A percentile compares a stretch with the other conserved stretches of the same genome.
phyloP scores from a whole-genome alignment of 257 asterid species.

The Penstemon eatonii region DNA sequence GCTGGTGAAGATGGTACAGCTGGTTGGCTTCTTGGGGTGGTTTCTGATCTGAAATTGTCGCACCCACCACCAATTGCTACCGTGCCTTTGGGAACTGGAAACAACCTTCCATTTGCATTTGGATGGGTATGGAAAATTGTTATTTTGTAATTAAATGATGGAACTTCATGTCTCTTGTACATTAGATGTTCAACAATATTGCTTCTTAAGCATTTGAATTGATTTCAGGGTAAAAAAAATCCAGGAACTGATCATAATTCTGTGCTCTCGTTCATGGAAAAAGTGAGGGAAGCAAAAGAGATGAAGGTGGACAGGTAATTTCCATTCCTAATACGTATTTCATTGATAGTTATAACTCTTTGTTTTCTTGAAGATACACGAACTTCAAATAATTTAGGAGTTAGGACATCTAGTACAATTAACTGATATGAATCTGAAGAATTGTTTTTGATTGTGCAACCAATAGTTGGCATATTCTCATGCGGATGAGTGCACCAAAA shows the following conservation, averaged over 20 bases:
- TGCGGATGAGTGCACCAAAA: conserved; percentile 82
- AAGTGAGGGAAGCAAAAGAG: conserved; percentile 74
- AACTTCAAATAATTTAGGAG: not conserved
- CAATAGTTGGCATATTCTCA: conserved; percentile 93
- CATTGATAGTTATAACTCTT: not conserved
- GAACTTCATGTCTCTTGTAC: not conserved
- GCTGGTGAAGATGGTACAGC: conserved; percentile 99
- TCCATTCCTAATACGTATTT: not conserved
- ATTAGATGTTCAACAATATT: not conserved
- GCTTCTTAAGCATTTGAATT: conserved; percentile 22
- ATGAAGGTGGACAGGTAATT: conserved; percentile 83
- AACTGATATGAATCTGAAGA: not conserved
- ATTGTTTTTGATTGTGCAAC: not conserved
- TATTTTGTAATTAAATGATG: not conserved
- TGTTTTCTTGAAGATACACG: not conserved
- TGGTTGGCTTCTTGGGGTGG: conserved; percentile 97
- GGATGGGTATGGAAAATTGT: conserved; percentile 75
- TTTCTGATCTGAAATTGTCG: conserved; percentile 80
- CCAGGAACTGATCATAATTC: conserved; percentile 79
- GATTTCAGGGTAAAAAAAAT: conserved; percentile 78
- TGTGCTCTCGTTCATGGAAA: conserved; percentile 67
- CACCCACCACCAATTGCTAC: conserved; percentile 91
- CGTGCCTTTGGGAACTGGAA: conserved; percentile 95
- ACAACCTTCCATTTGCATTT: conserved; percentile 92
- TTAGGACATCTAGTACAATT: not conserved